Evolutionary conservation across 1,284 basidiomycete genomes (phyloP), one percentile per base, ranked within the genome.

Genomic region (Melampsora larici-populina): DNA sequence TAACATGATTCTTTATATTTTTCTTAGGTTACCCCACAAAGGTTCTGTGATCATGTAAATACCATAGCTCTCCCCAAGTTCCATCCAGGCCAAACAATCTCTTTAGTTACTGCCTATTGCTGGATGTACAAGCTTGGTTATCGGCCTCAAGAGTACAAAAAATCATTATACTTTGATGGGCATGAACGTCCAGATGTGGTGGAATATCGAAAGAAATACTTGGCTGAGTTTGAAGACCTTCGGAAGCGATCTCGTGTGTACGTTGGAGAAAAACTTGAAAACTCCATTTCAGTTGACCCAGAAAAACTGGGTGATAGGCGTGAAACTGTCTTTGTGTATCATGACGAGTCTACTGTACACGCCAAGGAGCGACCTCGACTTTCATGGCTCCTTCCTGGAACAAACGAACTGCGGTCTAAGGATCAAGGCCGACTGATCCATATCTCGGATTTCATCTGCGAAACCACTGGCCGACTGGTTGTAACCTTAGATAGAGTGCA

Each of bases 201-300:
- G n/a, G n/a, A n/a, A n/a, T n/a, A n/a, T n/a, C n/a, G 70, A 63
- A 63, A 72, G 26, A 63, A 40, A 26, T 72, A 72, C 55, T 55
- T 71, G 17, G 4, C 29, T 26, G 55, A 71, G 31, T 58, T 62
- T 26, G 15, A 7, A 6, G 65, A 64, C 29, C 65, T 49, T 24
- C 5, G 63, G 1, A 65, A 64, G 62, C 63, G 62, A 15, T 73
- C 71, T 33, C 29, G 17, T 31, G 36, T 55, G 4, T 73, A 73
- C n/a, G 29, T 43, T 31, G 17, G 13, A 18, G 48, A 65, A 5
- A 49, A 24, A 5, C 48, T 73, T 31, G 15, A 73, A 49, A 18
- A 64, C 17, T 9, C 55, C 4, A 36, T 33, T 24, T 13, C 11
- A 33, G 70, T 71, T 43, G 24, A 71, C 36, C 70, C 70, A 21